phyloP scores from a whole-genome alignment of 176 grass and related monocot species.

The Oryza meridionalis region DNA sequence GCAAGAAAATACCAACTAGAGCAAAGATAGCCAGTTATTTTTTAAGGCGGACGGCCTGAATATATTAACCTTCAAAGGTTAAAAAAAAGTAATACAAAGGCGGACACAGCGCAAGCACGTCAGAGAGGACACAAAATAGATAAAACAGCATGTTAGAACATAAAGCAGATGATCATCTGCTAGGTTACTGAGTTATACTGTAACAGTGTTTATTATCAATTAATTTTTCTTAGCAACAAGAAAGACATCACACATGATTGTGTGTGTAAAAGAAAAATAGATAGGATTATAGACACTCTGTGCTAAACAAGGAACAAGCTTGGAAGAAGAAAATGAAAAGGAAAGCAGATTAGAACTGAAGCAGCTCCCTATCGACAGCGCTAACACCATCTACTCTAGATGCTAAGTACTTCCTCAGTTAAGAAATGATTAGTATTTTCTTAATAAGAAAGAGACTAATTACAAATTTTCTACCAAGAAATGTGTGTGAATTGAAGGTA shows the following conservation, averaged over 20 bases:
- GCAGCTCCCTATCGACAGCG: neutral
- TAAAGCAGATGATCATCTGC: slow-evolving; percentile 28
- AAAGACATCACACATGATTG: neutral
- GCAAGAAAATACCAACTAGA: neutral
- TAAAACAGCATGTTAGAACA: slow-evolving; percentile 9
- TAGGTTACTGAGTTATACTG: slow-evolving; percentile 30
- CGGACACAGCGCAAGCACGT: neutral
- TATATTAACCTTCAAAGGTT: too few relatives aligned
- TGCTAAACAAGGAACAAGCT: neutral
- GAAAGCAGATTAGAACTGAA: neutral
- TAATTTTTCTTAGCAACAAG: slow-evolving; percentile 5
- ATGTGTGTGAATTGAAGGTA: slow-evolving; percentile 14
- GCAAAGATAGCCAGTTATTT: neutral
- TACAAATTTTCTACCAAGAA: neutral
- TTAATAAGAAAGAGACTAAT: neutral
- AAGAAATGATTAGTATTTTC: slow-evolving; percentile 7
- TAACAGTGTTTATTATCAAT: neutral
- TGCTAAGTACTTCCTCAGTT: neutral
- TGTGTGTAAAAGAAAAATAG: neutral
- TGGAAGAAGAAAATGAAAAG: neutral
- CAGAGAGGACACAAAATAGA: slow-evolving; percentile 23
- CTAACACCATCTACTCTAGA: neutral
- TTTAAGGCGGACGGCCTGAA: too few relatives aligned
- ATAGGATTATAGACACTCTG: neutral
- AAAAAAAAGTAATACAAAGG: too few relatives aligned